Conservation (phyloP, 345 rosid genomes). For the Eucalyptus marginata region DNA sequence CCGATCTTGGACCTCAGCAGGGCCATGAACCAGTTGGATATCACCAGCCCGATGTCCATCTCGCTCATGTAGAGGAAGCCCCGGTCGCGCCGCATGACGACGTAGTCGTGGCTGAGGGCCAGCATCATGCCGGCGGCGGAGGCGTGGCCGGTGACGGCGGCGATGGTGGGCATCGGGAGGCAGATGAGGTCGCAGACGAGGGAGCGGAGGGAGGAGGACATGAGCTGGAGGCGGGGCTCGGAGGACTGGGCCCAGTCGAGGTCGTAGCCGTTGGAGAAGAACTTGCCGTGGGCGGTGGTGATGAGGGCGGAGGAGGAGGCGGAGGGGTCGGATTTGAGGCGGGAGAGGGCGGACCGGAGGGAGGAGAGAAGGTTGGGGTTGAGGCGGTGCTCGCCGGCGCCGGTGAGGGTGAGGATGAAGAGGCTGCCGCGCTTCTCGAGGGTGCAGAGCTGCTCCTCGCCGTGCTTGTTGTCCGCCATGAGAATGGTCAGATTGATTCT, state of each 20-base stretch:
- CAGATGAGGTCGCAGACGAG: constrained; percentile 39
- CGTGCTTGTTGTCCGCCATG: not conserved
- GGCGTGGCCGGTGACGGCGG: constrained; percentile 67
- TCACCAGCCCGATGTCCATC: constrained; percentile 31
- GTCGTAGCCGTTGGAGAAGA: constrained; percentile 88
- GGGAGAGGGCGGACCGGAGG: constrained; percentile 26
- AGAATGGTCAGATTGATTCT: not conserved
- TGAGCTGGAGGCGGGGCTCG: constrained; percentile 8
- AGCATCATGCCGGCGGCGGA: constrained; percentile 53
- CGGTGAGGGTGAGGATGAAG: constrained; percentile 40
- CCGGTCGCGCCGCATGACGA: constrained; percentile 47
- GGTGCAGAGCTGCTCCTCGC: constrained; percentile 23
- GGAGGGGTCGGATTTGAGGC: constrained; percentile 22
- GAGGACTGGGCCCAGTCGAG: constrained; percentile 31
- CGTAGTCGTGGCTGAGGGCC: constrained; percentile 54
- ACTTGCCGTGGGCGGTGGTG: constrained; percentile 59
- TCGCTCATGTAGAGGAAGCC: constrained; percentile 78
- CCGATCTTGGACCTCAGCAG: constrained; percentile 23
- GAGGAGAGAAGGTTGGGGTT: constrained; percentile 30
- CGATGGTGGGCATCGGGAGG: constrained; percentile 59
- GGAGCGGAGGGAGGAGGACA: constrained; percentile 27
- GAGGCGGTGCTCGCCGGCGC: constrained; percentile 53
- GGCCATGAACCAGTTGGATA: constrained; percentile 31
- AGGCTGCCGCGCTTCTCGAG: constrained; percentile 39
- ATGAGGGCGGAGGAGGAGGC: constrained; percentile 34